A percentile compares a stretch with the other conserved stretches of the same genome.
phyloP scores from a whole-genome alignment of 305 asterid species.

The Rubia balearica region DNA sequence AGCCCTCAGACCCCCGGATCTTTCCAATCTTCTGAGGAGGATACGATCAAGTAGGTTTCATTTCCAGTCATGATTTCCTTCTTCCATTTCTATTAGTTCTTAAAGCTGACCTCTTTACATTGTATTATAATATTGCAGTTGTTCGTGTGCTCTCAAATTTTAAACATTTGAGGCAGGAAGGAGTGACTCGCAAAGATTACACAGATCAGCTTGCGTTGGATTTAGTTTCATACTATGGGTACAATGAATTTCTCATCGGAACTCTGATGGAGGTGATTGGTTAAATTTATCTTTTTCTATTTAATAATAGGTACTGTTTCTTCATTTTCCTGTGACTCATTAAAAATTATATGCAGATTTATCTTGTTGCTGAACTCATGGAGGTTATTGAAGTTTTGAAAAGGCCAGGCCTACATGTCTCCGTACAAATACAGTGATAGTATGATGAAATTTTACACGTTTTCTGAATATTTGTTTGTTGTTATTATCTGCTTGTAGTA shows the following conservation, averaged over 20 bases:
- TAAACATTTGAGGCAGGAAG: slow-evolving; percentile 66
- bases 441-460: slow-evolving; percentile 16
- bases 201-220: slow-evolving; percentile 66
- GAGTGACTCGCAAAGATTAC: slow-evolving; percentile 61
- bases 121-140: slow-evolving; percentile 39
- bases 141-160: slow-evolving; percentile 79
- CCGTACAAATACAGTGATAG: slow-evolving; percentile 88
- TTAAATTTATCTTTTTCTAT: not conserved
- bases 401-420: slow-evolving; percentile 86
- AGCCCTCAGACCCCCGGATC: slow-evolving; percentile 71
- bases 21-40: slow-evolving; percentile 69
- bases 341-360: slow-evolving; percentile 48
- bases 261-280: slow-evolving; percentile 70
- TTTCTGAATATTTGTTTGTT: not conserved
- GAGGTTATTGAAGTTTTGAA: slow-evolving; percentile 91
- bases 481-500: not conserved
- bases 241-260: slow-evolving; percentile 65
- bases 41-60: slow-evolving; percentile 61
- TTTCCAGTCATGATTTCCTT: slow-evolving; percentile 6
- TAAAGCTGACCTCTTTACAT: not conserved
- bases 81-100: slow-evolving; percentile 2
- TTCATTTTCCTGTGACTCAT: slow-evolving; percentile 19
- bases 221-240: slow-evolving; percentile 70
- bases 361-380: slow-evolving; percentile 78
- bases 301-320: not conserved